Base-by-base conservation (phyloP, 352 stramenopile species). In the Plasmopara muralis region DNA sequence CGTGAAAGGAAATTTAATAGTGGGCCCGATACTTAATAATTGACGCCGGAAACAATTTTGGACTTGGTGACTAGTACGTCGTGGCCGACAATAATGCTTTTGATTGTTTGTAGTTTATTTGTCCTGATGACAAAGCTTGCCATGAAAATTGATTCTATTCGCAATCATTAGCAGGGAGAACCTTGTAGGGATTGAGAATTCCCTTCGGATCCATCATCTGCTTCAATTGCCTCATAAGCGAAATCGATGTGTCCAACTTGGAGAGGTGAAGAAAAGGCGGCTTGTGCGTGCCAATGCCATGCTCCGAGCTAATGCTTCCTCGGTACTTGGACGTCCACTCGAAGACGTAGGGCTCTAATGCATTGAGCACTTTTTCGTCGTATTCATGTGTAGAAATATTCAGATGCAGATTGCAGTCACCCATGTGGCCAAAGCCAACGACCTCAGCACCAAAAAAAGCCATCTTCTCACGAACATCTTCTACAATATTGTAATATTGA, bases 131-230 rank as follows among this genome's bases (percentile, higher is more conserved):
- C 31, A 35, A 35, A 35, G 31, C 31, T 35, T 35, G 20, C 20
- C 20, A 25, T 25, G 20, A 25, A 25, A 25, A 25, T 25, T 3
- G 3, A 25, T 25, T 25, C 20, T 25, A 25, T 25, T 25, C 3
- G 20, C 31, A 35, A 35, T 66, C 33, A 15, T 30, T 50, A 41
- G 50, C 42, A 9, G 76, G 76, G 38, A 96, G 62, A 30, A 97
- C 83, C 68, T 98, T 99, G 65, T 95, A 93, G 39, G 95, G 95
- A 71, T 99, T 99, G 44, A 99, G 75, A 60, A 99, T 99, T 18
- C 83, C 77, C 55, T 93, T 77, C 2, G 95, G 95, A 70, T 99
- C 96, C 74, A 99, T 96, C 61, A 96, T 74, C 9, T 58, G 41
- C 75, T 98, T 98, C 56, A 99, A 82, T 43, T 82, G 57, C 53